Conservation (phyloP, 768 basidiomycete genomes). For the Xerocomellus dryophilus region DNA sequence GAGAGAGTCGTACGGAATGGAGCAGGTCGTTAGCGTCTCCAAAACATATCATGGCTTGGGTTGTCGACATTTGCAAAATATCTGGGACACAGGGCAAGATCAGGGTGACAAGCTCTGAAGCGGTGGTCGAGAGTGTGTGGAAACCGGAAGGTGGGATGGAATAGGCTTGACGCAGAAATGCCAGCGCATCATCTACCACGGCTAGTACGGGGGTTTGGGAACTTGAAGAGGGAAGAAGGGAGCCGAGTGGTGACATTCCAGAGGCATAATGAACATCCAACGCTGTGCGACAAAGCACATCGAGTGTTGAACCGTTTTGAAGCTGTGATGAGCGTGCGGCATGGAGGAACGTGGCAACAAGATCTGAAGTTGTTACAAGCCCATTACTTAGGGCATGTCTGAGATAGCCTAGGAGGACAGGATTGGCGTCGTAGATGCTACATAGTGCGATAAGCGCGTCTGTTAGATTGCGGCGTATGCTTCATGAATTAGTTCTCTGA, state of each 20-base stretch:
- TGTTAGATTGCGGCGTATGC: conserved; percentile 27
- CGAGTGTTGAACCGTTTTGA: conserved; percentile 62
- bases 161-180: conserved; percentile 55
- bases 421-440: conserved; percentile 67
- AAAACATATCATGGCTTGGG: conserved; percentile 52
- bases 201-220: conserved; percentile 48
- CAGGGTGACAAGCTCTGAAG: conserved; percentile 61
- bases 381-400: conserved; percentile 54
- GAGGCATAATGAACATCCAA: conserved; percentile 63
- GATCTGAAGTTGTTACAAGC: conserved; percentile 54
- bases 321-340: conserved; percentile 64
- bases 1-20: conserved; percentile 49
- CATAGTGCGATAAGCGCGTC: conserved; percentile 70
- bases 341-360: conserved; percentile 63
- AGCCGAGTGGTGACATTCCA: conserved; percentile 49
- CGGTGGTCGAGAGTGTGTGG: conserved; percentile 55
- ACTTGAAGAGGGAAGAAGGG: conserved; percentile 50
- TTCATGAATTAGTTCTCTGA: conserved; percentile 2
- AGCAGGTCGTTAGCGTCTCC: conserved; percentile 54
- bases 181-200: conserved; percentile 59
- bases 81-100: conserved; percentile 60
- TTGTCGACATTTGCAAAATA: conserved; percentile 56
- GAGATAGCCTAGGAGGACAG: conserved; percentile 63
- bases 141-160: conserved; percentile 48
- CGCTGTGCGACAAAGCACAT: conserved; percentile 64